Evolutionary conservation across 1,139 yeast species (phyloP).

Genomic region (Geotrichum phurueaensis): DNA sequence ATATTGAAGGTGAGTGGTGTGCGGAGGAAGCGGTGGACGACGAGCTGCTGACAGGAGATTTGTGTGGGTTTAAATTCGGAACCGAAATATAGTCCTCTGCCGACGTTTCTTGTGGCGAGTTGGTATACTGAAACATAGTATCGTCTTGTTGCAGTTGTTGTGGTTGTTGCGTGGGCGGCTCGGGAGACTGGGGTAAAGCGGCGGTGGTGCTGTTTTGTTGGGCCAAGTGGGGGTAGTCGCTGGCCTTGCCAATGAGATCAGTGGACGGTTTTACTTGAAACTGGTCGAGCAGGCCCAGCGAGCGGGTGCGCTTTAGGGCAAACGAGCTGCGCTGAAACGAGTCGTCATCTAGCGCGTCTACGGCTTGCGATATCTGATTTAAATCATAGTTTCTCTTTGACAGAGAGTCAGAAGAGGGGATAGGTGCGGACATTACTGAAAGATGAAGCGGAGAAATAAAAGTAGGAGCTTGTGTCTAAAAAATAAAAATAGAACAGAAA

Average conservation of each 20-base stretch:
- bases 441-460: not conserved
- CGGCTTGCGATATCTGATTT: constrained; percentile 39
- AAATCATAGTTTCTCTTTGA: constrained; percentile 15
- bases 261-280: constrained; percentile 43
- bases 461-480: not conserved
- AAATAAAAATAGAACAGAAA: too few relatives aligned
- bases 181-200: not conserved
- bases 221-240: constrained; percentile 30
- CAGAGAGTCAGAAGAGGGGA: not conserved
- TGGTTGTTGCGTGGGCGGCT: not conserved
- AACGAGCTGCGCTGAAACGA: constrained; percentile 70
- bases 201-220: constrained; percentile 6
- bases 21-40: not conserved
- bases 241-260: constrained; percentile 27
- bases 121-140: constrained; percentile 3
- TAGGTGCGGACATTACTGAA: not conserved
- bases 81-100: constrained; percentile 13
- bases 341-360: constrained; percentile 66
- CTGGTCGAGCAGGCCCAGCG: constrained; percentile 75
- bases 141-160: constrained; percentile 4
- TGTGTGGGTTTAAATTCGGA: not conserved
- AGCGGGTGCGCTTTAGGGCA: constrained; percentile 73
- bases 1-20: constrained; percentile 1
- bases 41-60: not conserved
- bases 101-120: constrained; percentile 16